phyloP scores from a whole-genome alignment of 345 rosid genomes.

The Eucalyptus coolabah region DNA sequence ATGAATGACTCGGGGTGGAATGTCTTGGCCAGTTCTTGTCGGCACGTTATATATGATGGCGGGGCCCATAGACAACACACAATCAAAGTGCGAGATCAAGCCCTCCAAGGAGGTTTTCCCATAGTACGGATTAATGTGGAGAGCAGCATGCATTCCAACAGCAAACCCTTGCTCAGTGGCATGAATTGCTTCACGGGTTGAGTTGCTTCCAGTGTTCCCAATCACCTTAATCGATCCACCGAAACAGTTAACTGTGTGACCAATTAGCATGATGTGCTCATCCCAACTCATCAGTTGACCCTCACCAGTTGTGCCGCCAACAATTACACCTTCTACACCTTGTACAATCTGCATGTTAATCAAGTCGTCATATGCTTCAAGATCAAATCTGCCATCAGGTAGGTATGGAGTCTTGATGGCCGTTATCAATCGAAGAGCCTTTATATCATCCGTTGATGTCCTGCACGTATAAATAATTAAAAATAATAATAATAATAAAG shows the following conservation, averaged over 20 bases:
- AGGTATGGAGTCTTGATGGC: slow-evolving; percentile 91
- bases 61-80: slow-evolving; percentile 82
- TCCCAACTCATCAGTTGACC: slow-evolving; percentile 98
- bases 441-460: slow-evolving; percentile 64
- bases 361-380: slow-evolving; percentile 81
- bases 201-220: slow-evolving; percentile 90
- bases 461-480: slow-evolving; percentile 9
- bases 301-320: slow-evolving; percentile 93
- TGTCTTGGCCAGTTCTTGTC: slow-evolving; percentile 77
- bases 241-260: slow-evolving; percentile 79
- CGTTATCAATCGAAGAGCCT: slow-evolving; percentile 60
- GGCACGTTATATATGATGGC: slow-evolving; percentile 84
- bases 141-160: slow-evolving; percentile 92
- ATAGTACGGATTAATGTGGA: slow-evolving; percentile 88
- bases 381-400: slow-evolving; percentile 91
- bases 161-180: slow-evolving; percentile 92
- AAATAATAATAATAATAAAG: too few relatives aligned
- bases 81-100: slow-evolving; percentile 49
- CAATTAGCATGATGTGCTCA: slow-evolving; percentile 91
- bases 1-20: slow-evolving; percentile 47
- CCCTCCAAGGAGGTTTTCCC: slow-evolving; percentile 89
- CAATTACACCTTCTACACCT: slow-evolving; percentile 77
- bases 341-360: slow-evolving; percentile 56
- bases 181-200: slow-evolving; percentile 86
- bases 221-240: slow-evolving; percentile 70